Evolutionary conservation across 106 monocot genomes (phyloP), one percentile per base, ranked within the genome.

Genomic region (Allium cepa): DNA sequence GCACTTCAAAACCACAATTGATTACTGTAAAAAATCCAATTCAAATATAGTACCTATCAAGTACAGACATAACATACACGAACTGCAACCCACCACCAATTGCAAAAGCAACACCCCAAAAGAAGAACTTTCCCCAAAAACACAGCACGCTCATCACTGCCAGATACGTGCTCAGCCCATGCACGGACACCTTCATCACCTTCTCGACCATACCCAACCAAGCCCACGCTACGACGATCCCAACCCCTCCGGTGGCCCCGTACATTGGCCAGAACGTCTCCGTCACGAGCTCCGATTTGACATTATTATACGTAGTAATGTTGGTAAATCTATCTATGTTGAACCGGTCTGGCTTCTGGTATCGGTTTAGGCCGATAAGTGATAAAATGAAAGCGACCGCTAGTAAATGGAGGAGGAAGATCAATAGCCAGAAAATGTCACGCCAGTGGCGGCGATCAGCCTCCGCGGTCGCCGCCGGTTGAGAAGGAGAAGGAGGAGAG

Each of bases 231-330:
- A 99, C 61, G n/a, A 53, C 46, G 28, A 79, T 53, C 45, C 92
- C 92, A 12, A 84, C 71, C 9, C 77, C 97, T 10, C 84, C 92
- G 0, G 97, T 92, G 3, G 63, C 78, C 56, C 92, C 97, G 79
- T 93, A 99, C 60, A 90, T 79, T 9, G 89, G 92, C 97, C 97
- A 99, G 63, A 79, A 92, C 64, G 84, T 87, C 81, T 99, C 97
- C 71, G 94, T 95, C 36, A 36, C 36, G 13, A 85, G 74, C 48
- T 82, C 84, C 28, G 50, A 45, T 28, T 57, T 53, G 51, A 69
- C 63, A 16, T 10, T 55, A 55, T 11, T 22, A 52, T 64, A 36
- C 56, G 62, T 55, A 52, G 88, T 88, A 13, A 71, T 72, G 64
- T 80, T 80, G 46, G 87, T 87, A 74, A 84, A 92, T 28, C 81